Evolutionary conservation across 73 alveolate genomes (phyloP), one percentile per base, ranked within the genome.

Genomic region (Blepharisma japonicum): DNA sequence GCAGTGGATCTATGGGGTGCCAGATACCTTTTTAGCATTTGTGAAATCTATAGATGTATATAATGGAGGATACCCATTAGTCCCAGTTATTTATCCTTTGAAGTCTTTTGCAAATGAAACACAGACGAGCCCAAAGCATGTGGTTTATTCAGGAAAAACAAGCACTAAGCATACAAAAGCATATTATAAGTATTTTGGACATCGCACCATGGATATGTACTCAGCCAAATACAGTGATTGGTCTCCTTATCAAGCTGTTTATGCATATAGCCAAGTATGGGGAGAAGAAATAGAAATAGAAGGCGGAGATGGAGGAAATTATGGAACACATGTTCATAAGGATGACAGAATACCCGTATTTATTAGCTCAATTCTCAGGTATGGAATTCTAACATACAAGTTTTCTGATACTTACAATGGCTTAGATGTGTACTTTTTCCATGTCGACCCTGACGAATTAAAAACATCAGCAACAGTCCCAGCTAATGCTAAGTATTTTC

Each of bases 381-480:
- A 20, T n/a, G 74, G 14, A 2, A 61, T 14, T 61, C 46, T 61
- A 25, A 61, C 74, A 14, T 61, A 61, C 23, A 39, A 61, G 2
- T 9, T 14, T 14, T n/a, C 14, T 61, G 39, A 14, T 5, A 25
- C 18, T 9, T 61, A 61, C 5, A n/a, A 61, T 61, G 74, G 74
- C 11, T 39, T 61, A 18, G 23, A 11, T 61, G 49, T 61, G 11
- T 61, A n/a, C 23, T 9, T 8, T 18, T 61, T 61, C 46, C 39
- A 8, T 2, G 18, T 39, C 4, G 47, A 20, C 14, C 11, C 38
- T 11, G 23, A n/a, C 14, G 39, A 20, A 14, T 61, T 61, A 25
- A 61, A 61, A 20, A 61, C 74, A 18, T 20, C 50, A 14, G 74
- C 14, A 2, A 61, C 14, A 61, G 74, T 61, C 23, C 74, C 74